Evolutionary conservation across 441 rosid genomes (phyloP).

Genomic region (Populus hybrid): DNA sequence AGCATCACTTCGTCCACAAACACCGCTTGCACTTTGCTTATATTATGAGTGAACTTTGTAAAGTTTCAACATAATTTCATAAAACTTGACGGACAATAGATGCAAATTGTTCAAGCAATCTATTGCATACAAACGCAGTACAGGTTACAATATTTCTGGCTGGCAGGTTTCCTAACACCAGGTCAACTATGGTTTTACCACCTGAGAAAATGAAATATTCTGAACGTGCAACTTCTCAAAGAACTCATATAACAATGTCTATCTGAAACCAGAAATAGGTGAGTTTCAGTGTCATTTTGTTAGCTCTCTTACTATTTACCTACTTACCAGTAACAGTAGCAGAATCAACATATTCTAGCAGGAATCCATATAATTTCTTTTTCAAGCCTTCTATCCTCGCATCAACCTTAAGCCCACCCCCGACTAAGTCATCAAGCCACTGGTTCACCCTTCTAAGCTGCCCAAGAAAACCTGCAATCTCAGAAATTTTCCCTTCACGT

Average conservation of each 20-base stretch:
- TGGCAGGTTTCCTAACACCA: not conserved
- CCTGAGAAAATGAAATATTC: not conserved
- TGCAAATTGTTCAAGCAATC: not conserved
- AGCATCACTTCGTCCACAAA: not conserved
- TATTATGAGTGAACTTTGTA: not conserved
- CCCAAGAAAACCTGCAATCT: conserved; percentile 29
- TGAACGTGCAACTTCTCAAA: no score
- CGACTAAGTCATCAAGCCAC: conserved; percentile 37
- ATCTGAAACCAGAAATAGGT: not conserved
- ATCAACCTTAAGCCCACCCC: conserved; percentile 22
- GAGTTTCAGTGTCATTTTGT: not conserved
- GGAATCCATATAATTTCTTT: conserved; percentile 40
- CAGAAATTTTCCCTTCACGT: conserved; percentile 25
- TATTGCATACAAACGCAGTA: not conserved
- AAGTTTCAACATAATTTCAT: not conserved
- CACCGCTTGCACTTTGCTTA: not conserved
- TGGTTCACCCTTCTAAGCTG: conserved; percentile 41
- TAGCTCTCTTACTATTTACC: conserved; percentile 6
- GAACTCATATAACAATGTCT: not conserved
- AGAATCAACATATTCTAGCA: conserved; percentile 36
- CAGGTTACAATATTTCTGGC: not conserved
- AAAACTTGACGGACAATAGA: not conserved
- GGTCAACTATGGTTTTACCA: not conserved
- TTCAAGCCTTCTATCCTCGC: conserved; percentile 35
- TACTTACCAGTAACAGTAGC: conserved; percentile 16